These are phyloP conservation scores for Bondarzewia mesenterica DNA, from an alignment of 1,284 basidiomycete species.

Conservation along the genomic window DNA sequence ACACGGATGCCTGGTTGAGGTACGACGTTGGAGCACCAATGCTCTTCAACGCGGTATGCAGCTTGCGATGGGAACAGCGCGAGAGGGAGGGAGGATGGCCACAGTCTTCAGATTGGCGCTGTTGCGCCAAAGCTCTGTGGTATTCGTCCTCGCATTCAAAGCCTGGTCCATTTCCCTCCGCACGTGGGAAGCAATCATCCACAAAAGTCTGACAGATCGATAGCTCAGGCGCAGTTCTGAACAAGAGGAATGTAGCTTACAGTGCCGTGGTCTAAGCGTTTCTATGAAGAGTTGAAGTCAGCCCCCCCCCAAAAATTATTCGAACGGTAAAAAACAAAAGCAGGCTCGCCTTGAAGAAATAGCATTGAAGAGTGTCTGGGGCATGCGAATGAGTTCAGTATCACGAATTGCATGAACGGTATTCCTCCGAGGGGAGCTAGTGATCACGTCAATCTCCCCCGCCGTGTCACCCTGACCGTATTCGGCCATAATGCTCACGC, in stretches of 20 bases:
- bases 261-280: conserved; percentile 96
- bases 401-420: conserved; percentile 98
- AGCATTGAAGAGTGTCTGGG: conserved; percentile 95
- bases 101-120: conserved; percentile 94
- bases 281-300: conserved; percentile 28
- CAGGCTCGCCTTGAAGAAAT: conserved; percentile 69
- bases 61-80: conserved; percentile 83
- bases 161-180: conserved; percentile 71
- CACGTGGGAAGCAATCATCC: conserved; percentile 90
- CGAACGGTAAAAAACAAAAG: neutral
- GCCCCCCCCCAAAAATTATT: conserved; percentile 4
- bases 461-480: conserved; percentile 90
- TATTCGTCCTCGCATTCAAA: conserved; percentile 35
- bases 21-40: conserved; percentile 85
- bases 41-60: conserved; percentile 81
- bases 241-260: conserved; percentile 33
- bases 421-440: conserved; percentile 78
- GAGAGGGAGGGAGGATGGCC: conserved; percentile 75
- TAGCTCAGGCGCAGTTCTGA: neutral
- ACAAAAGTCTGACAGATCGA: conserved; percentile 50
- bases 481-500: conserved; percentile 82
- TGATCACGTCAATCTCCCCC: conserved; percentile 96
- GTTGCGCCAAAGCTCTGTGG: conserved; percentile 58
- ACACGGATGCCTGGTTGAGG: conserved; percentile 88
- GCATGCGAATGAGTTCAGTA: conserved; percentile 96